A percentile compares a stretch with the other conserved stretches of the same genome.
Evolutionary conservation across 163 green algal species (phyloP).

Genomic region (Chlamydomonas reinhardtii): DNA sequence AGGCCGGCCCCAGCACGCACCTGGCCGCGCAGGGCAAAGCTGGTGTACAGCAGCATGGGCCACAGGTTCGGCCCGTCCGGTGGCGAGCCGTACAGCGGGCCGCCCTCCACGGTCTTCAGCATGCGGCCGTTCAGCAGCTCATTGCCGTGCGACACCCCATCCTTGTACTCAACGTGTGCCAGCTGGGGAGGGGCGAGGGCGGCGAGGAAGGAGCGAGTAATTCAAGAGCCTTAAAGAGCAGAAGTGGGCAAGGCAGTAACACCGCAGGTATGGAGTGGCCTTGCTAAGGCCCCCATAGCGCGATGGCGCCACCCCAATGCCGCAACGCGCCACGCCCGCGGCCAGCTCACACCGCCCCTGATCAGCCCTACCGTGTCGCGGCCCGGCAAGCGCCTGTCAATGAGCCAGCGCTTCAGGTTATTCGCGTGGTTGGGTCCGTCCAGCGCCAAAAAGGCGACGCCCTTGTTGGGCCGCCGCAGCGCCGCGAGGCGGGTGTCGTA

Average conservation of each 20-base stretch:
- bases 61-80: neutral
- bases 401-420: neutral
- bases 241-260: neutral
- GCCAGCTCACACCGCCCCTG: no score
- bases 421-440: neutral
- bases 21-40: neutral
- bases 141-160: neutral
- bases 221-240: no score
- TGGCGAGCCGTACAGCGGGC: neutral
- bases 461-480: neutral
- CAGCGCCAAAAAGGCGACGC: constrained; percentile 12
- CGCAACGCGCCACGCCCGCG: no score
- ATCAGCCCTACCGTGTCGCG: neutral
- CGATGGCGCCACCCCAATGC: no score
- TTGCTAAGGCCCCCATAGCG: no score
- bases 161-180: neutral
- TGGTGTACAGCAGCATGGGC: constrained; percentile 34
- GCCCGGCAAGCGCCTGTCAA: neutral
- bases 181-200: neutral
- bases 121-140: neutral
- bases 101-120: neutral
- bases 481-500: constrained; percentile 9
- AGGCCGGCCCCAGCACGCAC: no score
- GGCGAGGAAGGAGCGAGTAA: neutral
- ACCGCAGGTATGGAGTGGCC: neutral